Conservation (phyloP, 306 rosid genomes). For the Senna siamea region DNA sequence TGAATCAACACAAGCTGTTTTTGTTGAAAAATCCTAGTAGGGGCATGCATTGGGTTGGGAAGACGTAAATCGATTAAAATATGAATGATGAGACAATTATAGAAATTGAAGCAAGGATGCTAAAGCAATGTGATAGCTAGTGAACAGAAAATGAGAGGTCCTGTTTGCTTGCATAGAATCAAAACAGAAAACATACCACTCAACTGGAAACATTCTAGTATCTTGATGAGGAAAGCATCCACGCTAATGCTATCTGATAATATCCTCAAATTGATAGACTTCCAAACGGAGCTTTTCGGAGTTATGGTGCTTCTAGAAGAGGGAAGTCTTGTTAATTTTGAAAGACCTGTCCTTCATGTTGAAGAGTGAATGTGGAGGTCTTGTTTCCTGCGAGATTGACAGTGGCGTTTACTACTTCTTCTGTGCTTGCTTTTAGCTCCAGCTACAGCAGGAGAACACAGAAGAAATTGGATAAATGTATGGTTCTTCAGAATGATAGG, state of each 20-base stretch:
- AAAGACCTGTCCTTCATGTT: not conserved
- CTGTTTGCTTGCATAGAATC: not conserved
- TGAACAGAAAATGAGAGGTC: not conserved
- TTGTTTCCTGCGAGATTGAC: not conserved
- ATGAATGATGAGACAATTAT: not conserved
- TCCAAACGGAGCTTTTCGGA: not conserved
- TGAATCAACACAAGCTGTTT: constrained; percentile 11
- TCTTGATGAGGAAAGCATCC: constrained; percentile 4
- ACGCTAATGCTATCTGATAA: not conserved
- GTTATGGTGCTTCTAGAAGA: not conserved
- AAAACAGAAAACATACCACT: too few relatives aligned
- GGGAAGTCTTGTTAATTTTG: not conserved
- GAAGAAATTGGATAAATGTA: not conserved
- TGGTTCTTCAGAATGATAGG: not conserved
- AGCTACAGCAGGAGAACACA: not conserved
- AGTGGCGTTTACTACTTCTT: not conserved
- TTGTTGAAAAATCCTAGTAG: not conserved
- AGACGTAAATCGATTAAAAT: not conserved
- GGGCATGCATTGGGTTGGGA: not conserved
- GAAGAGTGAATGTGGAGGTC: not conserved
- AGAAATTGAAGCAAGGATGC: not conserved
- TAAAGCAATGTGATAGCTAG: not conserved
- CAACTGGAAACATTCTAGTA: not conserved
- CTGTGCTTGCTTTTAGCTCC: not conserved
- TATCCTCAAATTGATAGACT: not conserved